These are phyloP conservation scores for Ophiostoma sp. DNA, from an alignment of 2,329 filamentous ascomycete genomes.

Conservation along the genomic window DNA sequence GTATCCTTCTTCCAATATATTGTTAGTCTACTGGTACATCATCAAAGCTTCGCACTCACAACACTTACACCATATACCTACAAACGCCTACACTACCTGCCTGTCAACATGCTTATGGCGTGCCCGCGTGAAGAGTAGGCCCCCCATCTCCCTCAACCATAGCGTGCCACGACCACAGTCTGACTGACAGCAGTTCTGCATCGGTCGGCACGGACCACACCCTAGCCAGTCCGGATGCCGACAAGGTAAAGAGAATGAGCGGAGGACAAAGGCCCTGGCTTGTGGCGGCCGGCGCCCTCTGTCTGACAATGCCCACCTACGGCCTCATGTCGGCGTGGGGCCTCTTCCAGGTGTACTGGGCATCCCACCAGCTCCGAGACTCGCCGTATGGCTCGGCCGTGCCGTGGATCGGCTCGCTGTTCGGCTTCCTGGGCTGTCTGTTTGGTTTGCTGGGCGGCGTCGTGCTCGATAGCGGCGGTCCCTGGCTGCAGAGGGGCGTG, in stretches of 20 bases:
- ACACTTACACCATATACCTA: too few species aligned
- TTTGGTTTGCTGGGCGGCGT: neutral
- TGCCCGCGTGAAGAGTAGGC: neutral
- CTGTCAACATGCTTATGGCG: neutral
- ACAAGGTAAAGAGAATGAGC: neutral
- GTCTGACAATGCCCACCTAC: conserved; percentile 29
- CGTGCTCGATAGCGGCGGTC: conserved; percentile 2
- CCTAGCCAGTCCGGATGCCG: neutral
- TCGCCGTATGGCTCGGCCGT: neutral
- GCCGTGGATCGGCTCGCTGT: conserved; percentile 1
- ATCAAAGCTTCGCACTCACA: too few species aligned
- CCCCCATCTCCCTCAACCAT: neutral
- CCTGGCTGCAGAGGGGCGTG: neutral
- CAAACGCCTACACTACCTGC: neutral
- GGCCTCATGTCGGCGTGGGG: conserved; percentile 32
- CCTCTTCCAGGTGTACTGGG: conserved; percentile 32
- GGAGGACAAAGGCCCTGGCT: neutral
- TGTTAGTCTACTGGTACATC: too few species aligned
- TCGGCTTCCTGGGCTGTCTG: neutral
- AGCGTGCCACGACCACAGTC: neutral
- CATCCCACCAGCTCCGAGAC: conserved; percentile 27
- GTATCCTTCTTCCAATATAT: too few species aligned
- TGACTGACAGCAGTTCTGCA: neutral
- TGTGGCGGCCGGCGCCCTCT: neutral
- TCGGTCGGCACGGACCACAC: neutral